A percentile compares a stretch with the other conserved stretches of the same genome.
These are phyloP conservation scores for Daedalea quercina DNA, from an alignment of 768 basidiomycete genomes.

Conservation along the genomic window DNA sequence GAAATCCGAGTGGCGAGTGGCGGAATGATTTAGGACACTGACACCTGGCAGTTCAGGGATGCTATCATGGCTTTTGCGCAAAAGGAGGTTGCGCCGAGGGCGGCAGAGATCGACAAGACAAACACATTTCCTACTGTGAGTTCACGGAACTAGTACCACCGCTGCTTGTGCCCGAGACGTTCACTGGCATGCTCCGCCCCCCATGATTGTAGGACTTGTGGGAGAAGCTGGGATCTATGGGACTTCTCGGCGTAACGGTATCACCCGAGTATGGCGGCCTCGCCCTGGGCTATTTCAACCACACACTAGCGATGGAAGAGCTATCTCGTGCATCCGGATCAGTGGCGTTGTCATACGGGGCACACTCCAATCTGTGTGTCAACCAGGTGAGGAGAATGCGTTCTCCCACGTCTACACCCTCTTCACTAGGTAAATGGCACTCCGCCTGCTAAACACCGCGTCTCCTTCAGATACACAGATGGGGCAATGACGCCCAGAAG, in stretches of 20 bases:
- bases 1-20: background rate
- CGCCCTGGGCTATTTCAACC: conserved; percentile 77
- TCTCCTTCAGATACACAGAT: conserved; percentile 55
- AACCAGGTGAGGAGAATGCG: conserved; percentile 29
- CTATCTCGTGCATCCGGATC: conserved; percentile 87
- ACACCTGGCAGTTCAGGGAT: conserved; percentile 60
- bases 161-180: background rate
- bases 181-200: background rate
- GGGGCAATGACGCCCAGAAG: conserved; percentile 81
- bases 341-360: conserved; percentile 87
- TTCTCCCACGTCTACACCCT: too few relatives aligned
- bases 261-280: conserved; percentile 78
- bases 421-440: too few relatives aligned
- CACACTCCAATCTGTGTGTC: conserved; percentile 84
- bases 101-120: conserved; percentile 78
- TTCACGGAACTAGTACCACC: background rate
- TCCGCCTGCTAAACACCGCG: background rate
- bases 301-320: conserved; percentile 93
- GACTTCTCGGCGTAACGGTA: conserved; percentile 83
- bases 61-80: conserved; percentile 76
- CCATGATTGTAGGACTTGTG: conserved; percentile 57
- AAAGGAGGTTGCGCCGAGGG: conserved; percentile 79
- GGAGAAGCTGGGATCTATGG: conserved; percentile 89
- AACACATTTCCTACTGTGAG: conserved; percentile 76
- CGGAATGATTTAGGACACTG: background rate